Base-by-base conservation (phyloP, 1,284 basidiomycete species). In the Neolentinus lepideus region DNA sequence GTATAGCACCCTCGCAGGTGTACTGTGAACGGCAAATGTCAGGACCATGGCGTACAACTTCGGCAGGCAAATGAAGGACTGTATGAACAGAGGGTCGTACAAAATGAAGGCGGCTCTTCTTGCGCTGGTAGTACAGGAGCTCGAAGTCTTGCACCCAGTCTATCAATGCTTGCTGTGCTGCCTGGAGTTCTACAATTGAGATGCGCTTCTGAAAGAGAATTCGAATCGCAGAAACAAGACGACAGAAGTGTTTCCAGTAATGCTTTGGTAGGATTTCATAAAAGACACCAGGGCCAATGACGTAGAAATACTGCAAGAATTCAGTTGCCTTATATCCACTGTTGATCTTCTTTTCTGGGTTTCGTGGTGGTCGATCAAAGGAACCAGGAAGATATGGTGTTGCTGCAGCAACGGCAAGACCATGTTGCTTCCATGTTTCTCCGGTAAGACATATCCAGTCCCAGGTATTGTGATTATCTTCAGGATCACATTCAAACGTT, bases 241-340 rank as follows among this genome's bases (percentile, higher is more conserved):
- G 58, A 57, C 64, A 67, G 52, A 61, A 65, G 26, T 63, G 48
- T 2, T 26, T 24, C 56, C 60, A 67, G 50, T 63, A 64, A 1
- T 31, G n/a, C 0, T 52, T 36, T 0, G 56, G 54, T 2, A 62
- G 58, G 0, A 59, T 29, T 1, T 38, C 56, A 21, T 56, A 53
- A 2, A 68, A 58, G 1, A 68, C 16, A 0, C 38, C 61, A 1
- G 67, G 67, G 2, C 55, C 60, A 11, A 66, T 50, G 3, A 59
- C 61, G 51, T 56, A 68, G 0, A 67, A 14, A 21, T 62, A 66
- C 0, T 58, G 48, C 0, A 63, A 53, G 26, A 47, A 69, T 52
- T 71, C 69, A 59, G 61, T 62, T 2, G 64, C 63, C 55, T 71
- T 70, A 60, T 67, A 70, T 0, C 67, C 67, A 47, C 65, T 67